Evolutionary conservation across 768 basidiomycete genomes (phyloP).

Genomic region (Amanita phalloides): DNA sequence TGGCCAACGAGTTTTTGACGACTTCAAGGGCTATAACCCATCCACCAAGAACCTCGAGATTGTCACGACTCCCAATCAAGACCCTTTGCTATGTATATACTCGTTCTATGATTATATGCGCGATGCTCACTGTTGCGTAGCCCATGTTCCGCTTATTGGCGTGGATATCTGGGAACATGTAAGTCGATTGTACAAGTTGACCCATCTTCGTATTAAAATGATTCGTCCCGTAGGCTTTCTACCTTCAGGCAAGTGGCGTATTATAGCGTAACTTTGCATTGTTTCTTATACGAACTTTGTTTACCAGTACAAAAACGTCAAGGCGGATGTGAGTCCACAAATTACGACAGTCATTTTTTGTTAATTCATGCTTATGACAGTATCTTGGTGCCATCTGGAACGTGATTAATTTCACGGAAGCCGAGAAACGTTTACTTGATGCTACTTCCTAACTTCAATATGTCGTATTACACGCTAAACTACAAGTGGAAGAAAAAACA

Average conservation of each 20-base stretch:
- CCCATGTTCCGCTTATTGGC: conserved; percentile 85
- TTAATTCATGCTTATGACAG: neutral
- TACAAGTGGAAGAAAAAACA: neutral
- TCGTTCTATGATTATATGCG: neutral
- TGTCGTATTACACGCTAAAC: neutral
- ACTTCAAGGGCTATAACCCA: conserved; percentile 55
- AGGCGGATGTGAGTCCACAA: conserved; percentile 66
- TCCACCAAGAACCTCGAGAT: conserved; percentile 71
- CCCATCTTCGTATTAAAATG: conserved; percentile 5
- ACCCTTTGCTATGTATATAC: conserved; percentile 53
- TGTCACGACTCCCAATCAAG: conserved; percentile 92
- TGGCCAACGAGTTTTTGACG: neutral
- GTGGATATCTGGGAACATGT: conserved; percentile 98
- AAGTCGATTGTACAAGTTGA: conserved; percentile 19
- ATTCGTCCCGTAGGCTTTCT: conserved; percentile 46
- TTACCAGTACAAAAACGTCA: conserved; percentile 79
- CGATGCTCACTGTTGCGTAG: conserved; percentile 22
- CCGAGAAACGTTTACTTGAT: conserved; percentile 39
- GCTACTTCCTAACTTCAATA: conserved; percentile 10
- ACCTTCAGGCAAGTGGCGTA: conserved; percentile 35
- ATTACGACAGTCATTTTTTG: neutral
- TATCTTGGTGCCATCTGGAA: conserved; percentile 76
- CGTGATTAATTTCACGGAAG: conserved; percentile 86
- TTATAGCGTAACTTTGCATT: conserved; percentile 1
- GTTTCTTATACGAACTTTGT: conserved; percentile 2